These are phyloP conservation scores for Suillus alpinus DNA, from an alignment of 768 basidiomycete genomes.

Conservation along the genomic window DNA sequence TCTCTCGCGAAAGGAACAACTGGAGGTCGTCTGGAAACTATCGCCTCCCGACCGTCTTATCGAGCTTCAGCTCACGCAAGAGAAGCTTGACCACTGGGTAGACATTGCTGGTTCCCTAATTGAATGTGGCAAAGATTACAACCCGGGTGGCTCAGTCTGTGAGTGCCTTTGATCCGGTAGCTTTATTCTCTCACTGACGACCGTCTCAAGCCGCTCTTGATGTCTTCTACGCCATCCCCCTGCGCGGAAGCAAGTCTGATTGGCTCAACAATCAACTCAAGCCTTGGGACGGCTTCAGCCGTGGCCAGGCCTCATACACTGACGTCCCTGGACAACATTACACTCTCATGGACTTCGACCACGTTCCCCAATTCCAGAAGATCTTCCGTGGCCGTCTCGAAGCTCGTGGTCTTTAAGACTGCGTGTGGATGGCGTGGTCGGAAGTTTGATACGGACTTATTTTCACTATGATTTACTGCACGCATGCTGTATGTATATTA, in stretches of 20 bases:
- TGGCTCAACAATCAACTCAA: constrained; percentile 17
- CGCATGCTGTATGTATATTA: background rate
- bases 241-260: constrained; percentile 12
- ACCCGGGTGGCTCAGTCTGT: constrained; percentile 19
- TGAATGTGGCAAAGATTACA: constrained; percentile 19
- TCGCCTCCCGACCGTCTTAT: constrained; percentile 18
- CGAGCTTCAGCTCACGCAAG: constrained; percentile 21
- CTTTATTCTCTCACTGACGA: background rate
- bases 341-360: constrained; percentile 17
- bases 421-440: background rate
- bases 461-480: background rate
- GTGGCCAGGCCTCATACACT: constrained; percentile 10
- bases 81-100: constrained; percentile 23
- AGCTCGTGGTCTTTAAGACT: constrained; percentile 18
- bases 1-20: constrained; percentile 18
- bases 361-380: constrained; percentile 14
- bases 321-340: constrained; percentile 16
- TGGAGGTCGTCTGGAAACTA: constrained; percentile 17
- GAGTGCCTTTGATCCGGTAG: constrained; percentile 1
- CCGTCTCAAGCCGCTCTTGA: constrained; percentile 3
- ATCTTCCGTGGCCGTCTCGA: constrained; percentile 19
- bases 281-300: constrained; percentile 15
- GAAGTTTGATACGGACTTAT: background rate
- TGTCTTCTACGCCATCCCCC: constrained; percentile 12
- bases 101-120: constrained; percentile 19